Evolutionary conservation across 805 yeast genomes (phyloP), one percentile per base, ranked within the genome.

Genomic region (Barnettozyma salicaria): DNA sequence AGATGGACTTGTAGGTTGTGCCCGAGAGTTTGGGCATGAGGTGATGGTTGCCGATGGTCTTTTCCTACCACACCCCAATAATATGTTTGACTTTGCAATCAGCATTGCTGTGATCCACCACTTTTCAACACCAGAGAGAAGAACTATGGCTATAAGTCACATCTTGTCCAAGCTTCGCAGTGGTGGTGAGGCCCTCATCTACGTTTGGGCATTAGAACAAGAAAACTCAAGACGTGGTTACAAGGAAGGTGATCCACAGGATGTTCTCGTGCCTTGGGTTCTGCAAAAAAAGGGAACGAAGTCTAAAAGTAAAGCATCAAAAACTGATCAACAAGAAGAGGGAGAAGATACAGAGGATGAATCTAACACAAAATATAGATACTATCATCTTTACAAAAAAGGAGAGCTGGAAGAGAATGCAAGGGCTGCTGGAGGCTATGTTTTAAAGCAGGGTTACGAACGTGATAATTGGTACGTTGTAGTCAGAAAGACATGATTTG

Each of bases 131-230:
- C 73, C 72, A 14, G 81, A 78, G 43, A 70, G 98, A 53, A 68
- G 98, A 36, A 57, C 84, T 2, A 74, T 72, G 7, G 97, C 96
- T 1, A 78, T 92, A 7, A 48, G 49, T 11, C 83, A 82, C 41
- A 79, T 89, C 2, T 55, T 92, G 26, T 60, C 77, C 16, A 74
- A 74, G 41, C 56, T 92, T 36, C 66, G 58, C 28, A 37, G 45
- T 0, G 77, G 76, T 1, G 96, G 95, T 1, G 72, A 70, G 36
- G 83, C 86, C 0, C 62, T 92, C 50, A 73, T 92, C 7, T 92
- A 90, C 57, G 94, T 95, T 36, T 92, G 98, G 98, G 98, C 98
- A 0, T 60, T 92, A 36, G 98, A 92, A 47, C 98, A 92, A 58
- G 83, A 80, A 40, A 71, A 68, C 18, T 83, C 95, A 0, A 69